Evolutionary conservation across 768 basidiomycete genomes (phyloP), one percentile per base, ranked within the genome.

Genomic region (Psilocybe tampanensis): DNA sequence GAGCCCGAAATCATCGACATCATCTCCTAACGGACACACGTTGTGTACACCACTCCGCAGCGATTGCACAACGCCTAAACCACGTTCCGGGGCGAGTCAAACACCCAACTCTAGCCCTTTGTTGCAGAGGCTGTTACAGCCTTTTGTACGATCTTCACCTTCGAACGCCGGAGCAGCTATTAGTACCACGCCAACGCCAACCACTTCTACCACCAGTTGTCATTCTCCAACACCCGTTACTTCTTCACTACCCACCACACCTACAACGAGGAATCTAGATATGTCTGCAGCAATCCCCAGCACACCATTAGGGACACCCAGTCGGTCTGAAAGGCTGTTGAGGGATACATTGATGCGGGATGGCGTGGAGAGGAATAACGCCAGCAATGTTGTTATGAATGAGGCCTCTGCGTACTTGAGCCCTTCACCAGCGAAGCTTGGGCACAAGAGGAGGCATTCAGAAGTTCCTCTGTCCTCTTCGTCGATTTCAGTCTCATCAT

Each of bases 281-380:
- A 49, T 54, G 52, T 42, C 43, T 17, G 26, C 42, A 1, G 22
- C 41, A 13, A 48, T 58, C 15, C 44, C 47, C 18, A 19, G 32
- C n/a, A 41, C 36, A 5, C 54, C 43, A 36, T 52, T 47, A 63
- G 68, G 19, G 64, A 67, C 45, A 65, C 72, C 82, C 0, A 80
- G 80, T 33, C 76, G 82, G 54, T 84, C 82, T 3, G 81, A 86
- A 63, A 75, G 77, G 9, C 77, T 86, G 44, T 74, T 86, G 47
- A 74, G 85, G 49, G 79, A 85, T 59, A 78, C 85, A 9, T 77
- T 86, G 52, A 69, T 74, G 24, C 74, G 80, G 45, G 85, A 76
- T 62, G 81, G 76, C 45, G 53, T 55, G 26, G 74, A 75, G 72
- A 69, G 74, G 61, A 65, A 60, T 26, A n/a, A 18, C 8, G 41